Percentiles rank a stretch among this genome's conserved stretches.
Conservation (phyloP, 495 filamentous ascomycete genomes). For the Penicillium dipodomyicola region DNA sequence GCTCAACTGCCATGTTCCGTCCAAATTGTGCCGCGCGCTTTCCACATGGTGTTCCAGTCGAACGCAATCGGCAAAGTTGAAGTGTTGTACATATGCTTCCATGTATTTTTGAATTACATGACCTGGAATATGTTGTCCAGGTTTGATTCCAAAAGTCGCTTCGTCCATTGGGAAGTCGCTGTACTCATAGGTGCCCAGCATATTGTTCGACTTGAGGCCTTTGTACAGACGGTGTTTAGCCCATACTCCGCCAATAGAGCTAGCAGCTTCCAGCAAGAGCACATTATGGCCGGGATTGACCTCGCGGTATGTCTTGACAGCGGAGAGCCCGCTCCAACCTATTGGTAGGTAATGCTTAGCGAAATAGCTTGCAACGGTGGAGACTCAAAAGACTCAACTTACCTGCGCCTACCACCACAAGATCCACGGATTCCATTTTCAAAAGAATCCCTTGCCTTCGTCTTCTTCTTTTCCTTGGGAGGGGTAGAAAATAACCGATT, state of each 20-base stretch:
- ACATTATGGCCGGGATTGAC: conserved; percentile 50
- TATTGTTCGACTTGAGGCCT: conserved; percentile 64
- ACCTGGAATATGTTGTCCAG: conserved; percentile 68
- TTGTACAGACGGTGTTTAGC: conserved; percentile 61
- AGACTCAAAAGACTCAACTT: conserved; percentile 10
- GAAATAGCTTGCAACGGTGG: neutral
- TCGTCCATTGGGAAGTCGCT: conserved; percentile 72
- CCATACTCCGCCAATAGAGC: conserved; percentile 71
- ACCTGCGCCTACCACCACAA: conserved; percentile 50
- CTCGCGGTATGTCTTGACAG: conserved; percentile 59
- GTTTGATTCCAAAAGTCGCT: conserved; percentile 54
- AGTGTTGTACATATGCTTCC: conserved; percentile 57
- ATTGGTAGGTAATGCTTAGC: neutral
- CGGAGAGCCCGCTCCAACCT: conserved; percentile 61
- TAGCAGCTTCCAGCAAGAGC: conserved; percentile 52
- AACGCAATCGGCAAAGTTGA: conserved; percentile 53
- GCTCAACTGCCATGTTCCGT: conserved; percentile 43
- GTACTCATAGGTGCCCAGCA: conserved; percentile 65
- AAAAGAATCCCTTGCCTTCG: conserved; percentile 1
- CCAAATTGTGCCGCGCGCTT: conserved; percentile 45
- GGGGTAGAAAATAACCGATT: neutral
- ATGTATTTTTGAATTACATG: conserved; percentile 64
- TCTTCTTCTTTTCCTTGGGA: neutral
- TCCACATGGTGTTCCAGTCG: conserved; percentile 53
- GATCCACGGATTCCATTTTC: conserved; percentile 30